phyloP scores from a whole-genome alignment of 2,329 filamentous ascomycete species.

The Venturia nashicola region DNA sequence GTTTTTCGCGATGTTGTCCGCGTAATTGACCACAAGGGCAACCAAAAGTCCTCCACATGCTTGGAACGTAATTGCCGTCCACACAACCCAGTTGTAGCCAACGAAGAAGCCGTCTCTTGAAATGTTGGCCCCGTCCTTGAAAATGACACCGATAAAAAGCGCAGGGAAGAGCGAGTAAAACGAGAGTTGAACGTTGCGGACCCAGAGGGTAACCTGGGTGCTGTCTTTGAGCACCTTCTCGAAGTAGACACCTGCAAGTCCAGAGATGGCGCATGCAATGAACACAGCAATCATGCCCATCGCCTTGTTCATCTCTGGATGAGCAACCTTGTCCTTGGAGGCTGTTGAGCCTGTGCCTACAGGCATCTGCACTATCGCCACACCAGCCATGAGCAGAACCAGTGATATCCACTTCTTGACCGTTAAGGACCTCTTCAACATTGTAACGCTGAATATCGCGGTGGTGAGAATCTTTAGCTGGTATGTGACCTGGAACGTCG shows the following conservation, averaged over 20 bases:
- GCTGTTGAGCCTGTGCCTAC: conserved; percentile 40
- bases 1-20: conserved; percentile 86
- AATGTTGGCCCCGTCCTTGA: conserved; percentile 77
- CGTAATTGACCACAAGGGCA: conserved; percentile 68
- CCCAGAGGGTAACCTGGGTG: conserved; percentile 73
- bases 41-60: conserved; percentile 75
- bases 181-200: conserved; percentile 86
- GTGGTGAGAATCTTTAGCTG: conserved; percentile 91
- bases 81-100: conserved; percentile 87
- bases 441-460: conserved; percentile 69
- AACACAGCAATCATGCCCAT: conserved; percentile 70
- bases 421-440: conserved; percentile 61
- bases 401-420: conserved; percentile 69
- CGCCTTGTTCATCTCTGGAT: conserved; percentile 58
- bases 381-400: conserved; percentile 65
- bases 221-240: conserved; percentile 88
- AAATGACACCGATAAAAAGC: conserved; percentile 72
- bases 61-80: conserved; percentile 73
- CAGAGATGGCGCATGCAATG: conserved; percentile 66
- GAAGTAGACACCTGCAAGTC: conserved; percentile 74
- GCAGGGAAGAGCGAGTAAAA: conserved; percentile 90
- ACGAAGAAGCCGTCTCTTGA: conserved; percentile 80
- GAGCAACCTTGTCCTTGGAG: conserved; percentile 24
- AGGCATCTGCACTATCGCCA: conserved; percentile 71
- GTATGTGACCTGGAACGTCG: conserved; percentile 86